Percentiles rank a stretch among this genome's conserved stretches.
phyloP scores from a whole-genome alignment of 2,329 filamentous ascomycete genomes.

The Elsinoe arachidis region DNA sequence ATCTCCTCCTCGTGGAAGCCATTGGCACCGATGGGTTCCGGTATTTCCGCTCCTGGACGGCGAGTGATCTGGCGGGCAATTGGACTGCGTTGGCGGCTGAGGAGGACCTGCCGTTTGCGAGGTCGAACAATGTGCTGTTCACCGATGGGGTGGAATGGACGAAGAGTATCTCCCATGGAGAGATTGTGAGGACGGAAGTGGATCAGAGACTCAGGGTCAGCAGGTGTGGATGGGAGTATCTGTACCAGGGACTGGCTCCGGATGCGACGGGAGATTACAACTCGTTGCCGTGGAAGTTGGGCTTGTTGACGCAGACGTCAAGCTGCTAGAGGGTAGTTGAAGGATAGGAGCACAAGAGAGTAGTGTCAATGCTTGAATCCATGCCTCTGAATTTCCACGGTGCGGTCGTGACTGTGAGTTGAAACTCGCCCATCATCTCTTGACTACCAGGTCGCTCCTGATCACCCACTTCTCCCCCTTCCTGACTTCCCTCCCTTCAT shows the following conservation, averaged over 20 bases:
- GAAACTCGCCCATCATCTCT: slow-evolving; percentile 30
- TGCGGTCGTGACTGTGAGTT: no score
- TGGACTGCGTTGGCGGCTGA: slow-evolving; percentile 31
- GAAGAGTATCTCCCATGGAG: slow-evolving; percentile 28
- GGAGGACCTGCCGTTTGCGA: slow-evolving; percentile 32
- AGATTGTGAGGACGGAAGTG: slow-evolving; percentile 27
- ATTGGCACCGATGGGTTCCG: slow-evolving; percentile 28
- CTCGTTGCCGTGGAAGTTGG: slow-evolving; percentile 31
- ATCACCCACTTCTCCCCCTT: slow-evolving; percentile 87
- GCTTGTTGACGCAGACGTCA: slow-evolving; percentile 19
- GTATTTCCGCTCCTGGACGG: slow-evolving; percentile 35
- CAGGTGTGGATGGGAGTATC: slow-evolving; percentile 27
- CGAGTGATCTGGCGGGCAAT: slow-evolving; percentile 24
- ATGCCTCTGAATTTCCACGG: no score
- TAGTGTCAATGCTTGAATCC: no score
- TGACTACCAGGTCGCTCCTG: slow-evolving; percentile 69
- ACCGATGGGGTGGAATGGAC: slow-evolving; percentile 28
- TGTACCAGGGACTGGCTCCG: slow-evolving; percentile 35
- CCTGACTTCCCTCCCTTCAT: slow-evolving; percentile 73
- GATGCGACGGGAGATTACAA: slow-evolving; percentile 28
- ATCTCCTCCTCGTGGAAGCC: slow-evolving; percentile 34
- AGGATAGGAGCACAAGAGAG: not conserved
- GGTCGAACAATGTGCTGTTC: slow-evolving; percentile 32
- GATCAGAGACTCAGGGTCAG: slow-evolving; percentile 33
- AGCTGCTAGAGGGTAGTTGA: not conserved